Percentiles rank a stretch among this genome's conserved stretches.
phyloP scores from a whole-genome alignment of 768 basidiomycete species.

The Dendrothele bispora region DNA sequence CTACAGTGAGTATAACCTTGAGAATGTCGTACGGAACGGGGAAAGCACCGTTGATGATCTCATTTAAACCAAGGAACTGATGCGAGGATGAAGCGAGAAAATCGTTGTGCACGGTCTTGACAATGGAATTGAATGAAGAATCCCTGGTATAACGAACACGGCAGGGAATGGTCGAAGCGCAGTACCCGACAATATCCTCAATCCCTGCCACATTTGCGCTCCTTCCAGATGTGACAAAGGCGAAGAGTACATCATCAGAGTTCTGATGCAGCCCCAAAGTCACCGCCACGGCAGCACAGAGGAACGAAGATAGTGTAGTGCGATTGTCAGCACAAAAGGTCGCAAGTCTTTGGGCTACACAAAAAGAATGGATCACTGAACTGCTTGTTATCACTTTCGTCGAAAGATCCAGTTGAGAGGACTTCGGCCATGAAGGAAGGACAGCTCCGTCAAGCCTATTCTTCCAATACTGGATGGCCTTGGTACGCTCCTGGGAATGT shows the following conservation, averaged over 20 bases:
- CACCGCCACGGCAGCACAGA: background rate
- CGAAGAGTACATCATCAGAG: background rate
- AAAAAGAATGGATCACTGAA: background rate
- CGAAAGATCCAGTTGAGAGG: too few relatives aligned
- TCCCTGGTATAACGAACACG: background rate
- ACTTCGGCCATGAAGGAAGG: background rate
- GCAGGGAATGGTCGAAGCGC: background rate
- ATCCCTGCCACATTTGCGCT: background rate
- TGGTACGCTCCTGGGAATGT: background rate
- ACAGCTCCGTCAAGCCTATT: background rate
- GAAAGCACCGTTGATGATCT: background rate
- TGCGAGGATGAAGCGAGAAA: background rate
- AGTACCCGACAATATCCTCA: constrained; percentile 1
- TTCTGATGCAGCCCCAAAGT: background rate
- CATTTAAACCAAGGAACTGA: background rate
- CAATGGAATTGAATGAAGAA: background rate
- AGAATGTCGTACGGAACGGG: background rate
- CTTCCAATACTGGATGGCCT: constrained; percentile 1
- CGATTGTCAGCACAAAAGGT: background rate
- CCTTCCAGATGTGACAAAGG: background rate
- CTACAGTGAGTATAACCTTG: background rate
- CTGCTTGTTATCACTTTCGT: too few relatives aligned
- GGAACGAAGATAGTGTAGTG: background rate
- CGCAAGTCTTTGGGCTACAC: background rate
- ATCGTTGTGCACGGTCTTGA: background rate